Percentiles rank a stretch among this genome's conserved stretches.
These are phyloP conservation scores for Aspergillus homomorphus DNA, from an alignment of 495 filamentous ascomycete genomes.

Conservation along the genomic window DNA sequence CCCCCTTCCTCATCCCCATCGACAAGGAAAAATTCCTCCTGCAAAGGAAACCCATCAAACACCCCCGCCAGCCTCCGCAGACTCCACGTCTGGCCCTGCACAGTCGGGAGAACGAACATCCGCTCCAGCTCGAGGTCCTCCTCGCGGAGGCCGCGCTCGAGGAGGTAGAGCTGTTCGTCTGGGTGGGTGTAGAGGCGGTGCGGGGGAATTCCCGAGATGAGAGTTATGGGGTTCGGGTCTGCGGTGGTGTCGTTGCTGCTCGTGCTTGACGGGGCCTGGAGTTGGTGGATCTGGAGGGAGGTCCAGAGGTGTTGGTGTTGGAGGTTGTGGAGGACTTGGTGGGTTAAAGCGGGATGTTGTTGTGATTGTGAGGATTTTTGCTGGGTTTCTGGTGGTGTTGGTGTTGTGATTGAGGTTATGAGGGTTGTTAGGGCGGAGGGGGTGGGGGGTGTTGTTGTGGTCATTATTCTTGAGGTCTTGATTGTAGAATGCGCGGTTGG, in stretches of 20 bases:
- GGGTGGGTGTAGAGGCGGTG: conserved; percentile 85
- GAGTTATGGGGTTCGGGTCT: conserved; percentile 48
- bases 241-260: conserved; percentile 16
- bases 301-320: conserved; percentile 88
- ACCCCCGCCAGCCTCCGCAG: conserved; percentile 69
- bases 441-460: neutral
- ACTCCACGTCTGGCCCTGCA: conserved; percentile 80
- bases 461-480: neutral
- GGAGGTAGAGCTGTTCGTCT: conserved; percentile 79
- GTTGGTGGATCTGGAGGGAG: conserved; percentile 56
- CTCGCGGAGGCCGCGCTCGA: conserved; percentile 53
- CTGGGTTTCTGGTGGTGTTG: neutral
- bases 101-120: conserved; percentile 86
- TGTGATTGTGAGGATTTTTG: neutral
- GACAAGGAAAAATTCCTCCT: conserved; percentile 9
- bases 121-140: conserved; percentile 54
- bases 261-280: conserved; percentile 14
- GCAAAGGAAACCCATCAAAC: conserved; percentile 67
- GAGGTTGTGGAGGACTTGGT: conserved; percentile 74
- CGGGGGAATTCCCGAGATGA: conserved; percentile 88
- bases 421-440: conserved; percentile 4
- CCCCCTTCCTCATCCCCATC: conserved; percentile 14
- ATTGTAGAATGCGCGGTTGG: neutral
- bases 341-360: conserved; percentile 47
- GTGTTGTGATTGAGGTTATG: neutral